These are phyloP conservation scores for Calcarisporium arbuscula DNA, from an alignment of 2,329 filamentous ascomycete genomes.

Conservation along the genomic window DNA sequence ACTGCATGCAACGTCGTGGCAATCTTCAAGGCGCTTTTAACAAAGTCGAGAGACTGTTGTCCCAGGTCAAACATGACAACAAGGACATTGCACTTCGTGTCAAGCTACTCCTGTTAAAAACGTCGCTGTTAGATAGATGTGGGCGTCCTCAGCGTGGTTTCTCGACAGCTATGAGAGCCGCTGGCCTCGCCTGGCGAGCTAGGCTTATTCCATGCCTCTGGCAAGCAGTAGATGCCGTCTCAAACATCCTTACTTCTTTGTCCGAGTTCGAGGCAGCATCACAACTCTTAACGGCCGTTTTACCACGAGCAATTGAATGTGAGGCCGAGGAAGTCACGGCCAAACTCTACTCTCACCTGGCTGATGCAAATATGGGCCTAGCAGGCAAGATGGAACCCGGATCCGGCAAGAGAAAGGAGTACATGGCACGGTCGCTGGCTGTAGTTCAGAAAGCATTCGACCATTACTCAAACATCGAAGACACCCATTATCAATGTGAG, in stretches of 20 bases:
- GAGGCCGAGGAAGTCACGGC: conserved; percentile 57
- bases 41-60: conserved; percentile 40
- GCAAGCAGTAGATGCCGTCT: conserved; percentile 62
- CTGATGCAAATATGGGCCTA: conserved; percentile 72
- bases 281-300: conserved; percentile 58
- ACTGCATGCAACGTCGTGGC: conserved; percentile 42
- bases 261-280: conserved; percentile 63
- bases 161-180: conserved; percentile 68
- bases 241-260: conserved; percentile 62
- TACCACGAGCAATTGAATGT: conserved; percentile 72
- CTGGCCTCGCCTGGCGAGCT: conserved; percentile 64
- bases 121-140: conserved; percentile 59
- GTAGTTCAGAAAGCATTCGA: conserved; percentile 58
- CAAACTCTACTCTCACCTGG: conserved; percentile 62
- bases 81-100: conserved; percentile 59
- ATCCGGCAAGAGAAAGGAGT: conserved; percentile 44
- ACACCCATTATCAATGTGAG: conserved; percentile 62
- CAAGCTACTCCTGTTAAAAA: conserved; percentile 67
- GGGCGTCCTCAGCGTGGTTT: conserved; percentile 70
- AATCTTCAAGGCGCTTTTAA: conserved; percentile 41
- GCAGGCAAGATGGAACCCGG: conserved; percentile 48
- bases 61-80: conserved; percentile 36
- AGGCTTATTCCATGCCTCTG: conserved; percentile 65
- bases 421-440: conserved; percentile 50
- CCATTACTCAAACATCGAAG: conserved; percentile 61